A percentile compares a stretch with the other conserved stretches of the same genome.
Conservation (phyloP, 495 filamentous ascomycete species). For the Massariosphaeria phaeospora region DNA sequence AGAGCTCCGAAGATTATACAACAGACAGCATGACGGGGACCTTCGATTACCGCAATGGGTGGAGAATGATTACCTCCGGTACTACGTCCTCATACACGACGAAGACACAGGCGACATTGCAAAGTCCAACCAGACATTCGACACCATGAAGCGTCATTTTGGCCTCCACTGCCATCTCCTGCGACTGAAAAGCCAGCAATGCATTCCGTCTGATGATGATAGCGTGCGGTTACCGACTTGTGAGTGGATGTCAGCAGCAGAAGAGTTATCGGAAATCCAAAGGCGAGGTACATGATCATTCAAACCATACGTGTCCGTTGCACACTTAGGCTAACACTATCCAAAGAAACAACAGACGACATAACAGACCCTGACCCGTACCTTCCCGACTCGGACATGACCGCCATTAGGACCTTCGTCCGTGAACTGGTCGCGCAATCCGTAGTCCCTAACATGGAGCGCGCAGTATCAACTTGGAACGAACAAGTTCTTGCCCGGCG, state of each 20-base stretch:
- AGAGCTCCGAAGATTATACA: constrained; percentile 74
- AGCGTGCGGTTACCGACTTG: constrained; percentile 70
- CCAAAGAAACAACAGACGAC: constrained; percentile 47
- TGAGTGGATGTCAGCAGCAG: constrained; percentile 84
- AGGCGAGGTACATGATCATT: constrained; percentile 48
- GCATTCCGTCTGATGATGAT: constrained; percentile 88
- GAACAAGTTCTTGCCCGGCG: constrained; percentile 91
- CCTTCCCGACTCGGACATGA: constrained; percentile 86
- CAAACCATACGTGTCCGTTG: background rate
- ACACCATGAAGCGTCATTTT: constrained; percentile 97
- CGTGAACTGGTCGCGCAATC: constrained; percentile 92
- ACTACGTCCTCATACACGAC: constrained; percentile 96
- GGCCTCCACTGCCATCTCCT: constrained; percentile 93
- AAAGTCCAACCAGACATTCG: constrained; percentile 81
- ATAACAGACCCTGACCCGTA: constrained; percentile 67
- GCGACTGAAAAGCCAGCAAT: constrained; percentile 74
- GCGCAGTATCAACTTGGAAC: constrained; percentile 84
- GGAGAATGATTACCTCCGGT: constrained; percentile 80
- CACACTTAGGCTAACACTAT: constrained; percentile 11
- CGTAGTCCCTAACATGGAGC: constrained; percentile 91
- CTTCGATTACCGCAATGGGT: constrained; percentile 72
- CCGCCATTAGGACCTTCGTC: constrained; percentile 78
- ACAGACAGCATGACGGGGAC: constrained; percentile 64
- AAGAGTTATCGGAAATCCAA: constrained; percentile 71
- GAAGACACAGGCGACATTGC: constrained; percentile 89